These are phyloP conservation scores for Ogataea ramenticola DNA, from an alignment of 805 yeast genomes.

Conservation along the genomic window DNA sequence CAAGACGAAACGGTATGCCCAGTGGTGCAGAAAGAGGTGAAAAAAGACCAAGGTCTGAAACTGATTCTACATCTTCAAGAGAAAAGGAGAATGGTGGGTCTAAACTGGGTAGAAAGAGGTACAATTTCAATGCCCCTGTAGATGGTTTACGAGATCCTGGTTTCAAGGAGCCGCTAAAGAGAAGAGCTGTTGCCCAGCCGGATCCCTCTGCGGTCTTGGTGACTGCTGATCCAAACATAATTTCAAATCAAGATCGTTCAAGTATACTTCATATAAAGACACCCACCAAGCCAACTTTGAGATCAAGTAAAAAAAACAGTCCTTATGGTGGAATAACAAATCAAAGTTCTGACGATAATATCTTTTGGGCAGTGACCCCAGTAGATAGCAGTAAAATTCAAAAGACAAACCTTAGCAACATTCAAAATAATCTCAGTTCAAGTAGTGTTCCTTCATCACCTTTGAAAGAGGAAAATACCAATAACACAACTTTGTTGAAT, in stretches of 20 bases:
- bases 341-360: constrained; percentile 27
- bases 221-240: constrained; percentile 13
- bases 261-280: constrained; percentile 13
- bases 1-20: no score
- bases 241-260: constrained; percentile 9
- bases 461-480: constrained; percentile 19
- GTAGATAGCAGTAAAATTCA: neutral
- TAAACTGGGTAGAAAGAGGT: constrained; percentile 3
- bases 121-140: constrained; percentile 5
- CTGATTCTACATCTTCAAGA: neutral
- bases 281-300: constrained; percentile 9
- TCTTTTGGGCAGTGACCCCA: constrained; percentile 38
- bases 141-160: neutral
- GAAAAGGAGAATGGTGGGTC: constrained; percentile 2
- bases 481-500: constrained; percentile 16
- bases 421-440: neutral
- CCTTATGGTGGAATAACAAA: constrained; percentile 11
- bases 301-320: neutral
- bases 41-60: constrained; percentile 1
- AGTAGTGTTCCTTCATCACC: constrained; percentile 36
- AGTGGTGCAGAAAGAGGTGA: no score
- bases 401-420: no score
- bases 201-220: constrained; percentile 1
- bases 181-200: constrained; percentile 2
- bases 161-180: constrained; percentile 7